phyloP scores from a whole-genome alignment of 768 basidiomycete genomes.

The Psilocybe tampanensis region DNA sequence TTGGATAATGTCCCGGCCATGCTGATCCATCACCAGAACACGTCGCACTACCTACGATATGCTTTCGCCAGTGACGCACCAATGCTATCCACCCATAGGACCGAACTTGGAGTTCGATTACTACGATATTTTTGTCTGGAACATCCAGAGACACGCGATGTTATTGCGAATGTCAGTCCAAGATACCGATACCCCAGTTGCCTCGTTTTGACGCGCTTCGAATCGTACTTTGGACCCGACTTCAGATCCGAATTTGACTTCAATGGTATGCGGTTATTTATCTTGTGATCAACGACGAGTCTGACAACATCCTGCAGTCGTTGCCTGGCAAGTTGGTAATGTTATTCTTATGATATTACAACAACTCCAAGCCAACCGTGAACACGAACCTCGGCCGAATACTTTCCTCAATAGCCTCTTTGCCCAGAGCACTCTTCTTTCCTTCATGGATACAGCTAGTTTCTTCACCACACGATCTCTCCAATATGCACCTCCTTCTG shows the following conservation, averaged over 20 bases:
- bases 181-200: neutral
- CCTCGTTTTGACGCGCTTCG: neutral
- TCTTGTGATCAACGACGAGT: neutral
- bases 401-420: neutral
- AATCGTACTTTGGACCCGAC: neutral
- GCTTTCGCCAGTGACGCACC: neutral
- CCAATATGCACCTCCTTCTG: neutral
- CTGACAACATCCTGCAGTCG: neutral
- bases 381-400: neutral
- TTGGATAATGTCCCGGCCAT: neutral
- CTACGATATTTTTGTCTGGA: neutral
- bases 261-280: neutral
- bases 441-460: neutral
- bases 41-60: neutral
- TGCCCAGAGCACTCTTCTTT: neutral
- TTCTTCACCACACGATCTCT: neutral
- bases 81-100: neutral
- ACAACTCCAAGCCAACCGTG: neutral
- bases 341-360: neutral
- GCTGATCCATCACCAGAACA: neutral
- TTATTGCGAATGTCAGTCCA: neutral
- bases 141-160: neutral
- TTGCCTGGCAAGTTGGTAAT: constrained; percentile 1
- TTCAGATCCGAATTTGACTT: neutral
- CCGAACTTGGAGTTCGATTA: neutral